Conservation (phyloP, 768 basidiomycete species). For the Tricholoma hemisulphureum region DNA sequence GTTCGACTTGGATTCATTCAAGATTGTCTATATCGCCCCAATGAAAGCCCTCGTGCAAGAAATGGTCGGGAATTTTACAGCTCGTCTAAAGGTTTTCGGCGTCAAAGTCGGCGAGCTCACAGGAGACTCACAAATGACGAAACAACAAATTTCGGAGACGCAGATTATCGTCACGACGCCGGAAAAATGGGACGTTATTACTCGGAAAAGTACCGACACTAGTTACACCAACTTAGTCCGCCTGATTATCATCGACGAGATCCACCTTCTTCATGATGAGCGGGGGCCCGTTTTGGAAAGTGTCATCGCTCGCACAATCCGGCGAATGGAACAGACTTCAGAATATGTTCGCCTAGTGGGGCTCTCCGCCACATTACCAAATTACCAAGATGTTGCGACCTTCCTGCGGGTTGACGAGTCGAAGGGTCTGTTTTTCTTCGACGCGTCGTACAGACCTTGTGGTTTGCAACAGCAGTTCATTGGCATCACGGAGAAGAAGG, state of each 20-base stretch:
- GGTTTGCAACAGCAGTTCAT: conserved; percentile 96
- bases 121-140: conserved; percentile 97
- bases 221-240: conserved; percentile 96
- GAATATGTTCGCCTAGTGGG: conserved; percentile 95
- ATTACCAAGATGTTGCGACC: conserved; percentile 95
- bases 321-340: conserved; percentile 90
- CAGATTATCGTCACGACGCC: conserved; percentile 99
- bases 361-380: conserved; percentile 95
- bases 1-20: conserved; percentile 88
- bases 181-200: conserved; percentile 99
- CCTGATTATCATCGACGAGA: conserved; percentile 97
- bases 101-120: conserved; percentile 94
- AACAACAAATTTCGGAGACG: conserved; percentile 93
- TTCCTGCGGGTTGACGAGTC: conserved; percentile 93
- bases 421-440: conserved; percentile 96
- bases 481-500: conserved; percentile 98
- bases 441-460: conserved; percentile 91
- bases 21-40: conserved; percentile 95
- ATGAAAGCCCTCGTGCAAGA: conserved; percentile 99
- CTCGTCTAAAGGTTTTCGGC: conserved; percentile 65
- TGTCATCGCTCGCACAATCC: conserved; percentile 84
- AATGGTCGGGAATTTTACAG: conserved; percentile 93
- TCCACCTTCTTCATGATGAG: conserved; percentile 95
- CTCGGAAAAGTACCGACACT: conserved; percentile 94
- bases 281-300: conserved; percentile 96